Conservation (phyloP, 495 filamentous ascomycete species). For the Durotheca rogersii region DNA sequence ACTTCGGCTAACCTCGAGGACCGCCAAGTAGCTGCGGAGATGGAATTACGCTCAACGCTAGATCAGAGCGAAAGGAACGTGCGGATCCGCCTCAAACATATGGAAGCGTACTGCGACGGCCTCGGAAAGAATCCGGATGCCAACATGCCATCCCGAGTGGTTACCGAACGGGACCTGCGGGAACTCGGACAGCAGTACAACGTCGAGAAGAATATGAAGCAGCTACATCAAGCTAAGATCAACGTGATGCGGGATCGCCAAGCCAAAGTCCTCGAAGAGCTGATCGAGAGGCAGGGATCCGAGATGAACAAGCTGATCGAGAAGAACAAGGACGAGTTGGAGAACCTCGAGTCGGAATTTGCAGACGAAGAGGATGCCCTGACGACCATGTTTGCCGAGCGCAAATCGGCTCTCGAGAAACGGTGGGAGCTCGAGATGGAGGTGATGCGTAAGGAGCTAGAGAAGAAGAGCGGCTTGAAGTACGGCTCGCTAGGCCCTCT, state of each 20-base stretch:
- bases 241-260: constrained; percentile 80
- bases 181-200: constrained; percentile 73
- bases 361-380: constrained; percentile 55
- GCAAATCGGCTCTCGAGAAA: constrained; percentile 50
- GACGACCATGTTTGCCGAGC: constrained; percentile 48
- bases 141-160: constrained; percentile 43
- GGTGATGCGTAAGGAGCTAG: constrained; percentile 61
- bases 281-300: constrained; percentile 62
- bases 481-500: constrained; percentile 54
- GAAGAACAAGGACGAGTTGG: constrained; percentile 53
- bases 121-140: constrained; percentile 40
- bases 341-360: constrained; percentile 59
- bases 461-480: constrained; percentile 46
- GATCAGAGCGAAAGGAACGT: constrained; percentile 60
- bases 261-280: constrained; percentile 64
- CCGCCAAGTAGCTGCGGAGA: constrained; percentile 70
- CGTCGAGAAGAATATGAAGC: constrained; percentile 66
- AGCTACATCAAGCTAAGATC: constrained; percentile 69
- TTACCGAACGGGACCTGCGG: constrained; percentile 58
- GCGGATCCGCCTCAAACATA: constrained; percentile 69
- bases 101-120: constrained; percentile 75
- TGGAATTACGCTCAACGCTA: constrained; percentile 53
- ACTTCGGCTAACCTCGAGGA: constrained; percentile 67
- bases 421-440: constrained; percentile 67
- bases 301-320: constrained; percentile 59